Base-by-base conservation (phyloP, 768 basidiomycete species). In the Leucocoprinus sp. region DNA sequence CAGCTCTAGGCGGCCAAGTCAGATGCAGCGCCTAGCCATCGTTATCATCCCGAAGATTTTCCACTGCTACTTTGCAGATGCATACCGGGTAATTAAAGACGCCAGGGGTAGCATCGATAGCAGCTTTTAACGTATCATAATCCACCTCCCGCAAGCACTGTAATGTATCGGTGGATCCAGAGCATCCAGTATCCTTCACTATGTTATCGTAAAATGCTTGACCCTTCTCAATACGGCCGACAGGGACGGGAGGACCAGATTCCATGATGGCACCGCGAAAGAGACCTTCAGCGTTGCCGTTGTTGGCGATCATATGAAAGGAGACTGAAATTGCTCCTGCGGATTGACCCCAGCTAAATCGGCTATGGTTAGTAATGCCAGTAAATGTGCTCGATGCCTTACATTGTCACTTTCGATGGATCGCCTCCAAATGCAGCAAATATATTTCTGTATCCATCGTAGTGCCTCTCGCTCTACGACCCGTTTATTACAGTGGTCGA, bases 351-450 rank as follows among this genome's bases (percentile, higher is more conserved):
- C 68, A 68, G 45, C 65, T 67, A 29, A 8, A 8, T 44, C n/a
- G n/a, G n/a, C n/a, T 21, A 11, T 24, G 26, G 14, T 22, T n/a
- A n/a, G 14, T 43, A 49, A 2, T 23, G 27, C 17, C 19, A 54
- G 33, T 41, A 28, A 46, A 8, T 22, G 5, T 31, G 37, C 19
- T 41, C 8, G n/a, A 17, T 12, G 39, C 49, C 72, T 42, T 56
- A 78, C 74, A 78, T 70, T 0, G 76, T 78, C 2, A 80, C 80
- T 56, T 76, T 79, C 1, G 55, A 57, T 0, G 76, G 73, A 57
- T 85, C 80, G 8, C 84, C 84, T 0, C 82, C 82, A 50, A 84
- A 85, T 6, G 65, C 62, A 26, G 58, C 51, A 50, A n/a, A 84
- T 81, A 55, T 85, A 77, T 54, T 78, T 74, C 51, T 81, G 74